These are phyloP conservation scores for Oxytropis ochrocephala DNA, from an alignment of 306 rosid genomes.

Conservation along the genomic window DNA sequence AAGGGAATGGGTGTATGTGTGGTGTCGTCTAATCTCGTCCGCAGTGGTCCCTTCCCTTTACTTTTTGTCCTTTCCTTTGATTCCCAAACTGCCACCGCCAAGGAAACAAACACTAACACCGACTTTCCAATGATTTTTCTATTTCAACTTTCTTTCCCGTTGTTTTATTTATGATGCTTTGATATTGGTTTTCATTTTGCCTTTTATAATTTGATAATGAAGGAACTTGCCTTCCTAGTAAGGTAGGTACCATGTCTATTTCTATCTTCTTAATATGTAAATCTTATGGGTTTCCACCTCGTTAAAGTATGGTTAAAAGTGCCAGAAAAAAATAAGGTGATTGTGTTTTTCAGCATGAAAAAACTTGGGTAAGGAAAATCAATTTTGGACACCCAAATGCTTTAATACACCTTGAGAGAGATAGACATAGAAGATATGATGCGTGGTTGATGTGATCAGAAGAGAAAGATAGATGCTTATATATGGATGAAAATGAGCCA, in stretches of 20 bases:
- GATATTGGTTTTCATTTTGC: neutral
- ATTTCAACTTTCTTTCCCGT: neutral
- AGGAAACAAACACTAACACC: slow-evolving; percentile 39
- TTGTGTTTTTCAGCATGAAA: too few relatives aligned
- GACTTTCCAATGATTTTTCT: neutral
- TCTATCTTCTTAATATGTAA: slow-evolving; percentile 4
- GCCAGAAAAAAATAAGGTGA: too few relatives aligned
- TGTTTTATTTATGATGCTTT: neutral
- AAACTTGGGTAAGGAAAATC: too few relatives aligned
- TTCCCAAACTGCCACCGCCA: slow-evolving; percentile 58
- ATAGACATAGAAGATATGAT: too few relatives aligned
- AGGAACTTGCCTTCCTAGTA: neutral
- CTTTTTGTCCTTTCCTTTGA: slow-evolving; percentile 7
- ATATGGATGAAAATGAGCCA: too few relatives aligned
- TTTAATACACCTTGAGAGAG: too few relatives aligned
- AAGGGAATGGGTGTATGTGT: slow-evolving; percentile 19
- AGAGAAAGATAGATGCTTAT: too few relatives aligned
- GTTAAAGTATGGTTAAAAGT: neutral
- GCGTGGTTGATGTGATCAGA: too few relatives aligned
- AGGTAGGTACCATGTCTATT: slow-evolving; percentile 16
- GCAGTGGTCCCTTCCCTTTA: neutral
- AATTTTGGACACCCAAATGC: too few relatives aligned
- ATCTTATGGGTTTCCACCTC: neutral
- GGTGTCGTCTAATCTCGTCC: neutral
- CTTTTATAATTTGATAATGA: neutral